Evolutionary conservation across 1,284 basidiomycete genomes (phyloP).

Genomic region (Boletellus dicymbophilus): DNA sequence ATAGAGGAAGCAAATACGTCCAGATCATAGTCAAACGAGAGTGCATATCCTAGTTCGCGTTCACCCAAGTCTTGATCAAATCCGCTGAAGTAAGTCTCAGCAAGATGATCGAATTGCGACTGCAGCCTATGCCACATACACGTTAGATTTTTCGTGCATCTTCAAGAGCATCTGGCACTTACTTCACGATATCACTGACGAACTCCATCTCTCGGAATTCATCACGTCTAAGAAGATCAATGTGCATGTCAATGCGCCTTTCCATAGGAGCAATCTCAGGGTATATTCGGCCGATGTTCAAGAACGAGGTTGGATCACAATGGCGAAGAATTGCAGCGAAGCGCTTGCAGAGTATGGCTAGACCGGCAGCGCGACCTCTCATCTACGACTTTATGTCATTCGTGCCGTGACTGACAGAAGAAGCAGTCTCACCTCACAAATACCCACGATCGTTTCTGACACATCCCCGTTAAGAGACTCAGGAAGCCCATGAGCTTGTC

Average conservation of each 20-base stretch:
- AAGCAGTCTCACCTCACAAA: conserved; percentile 73
- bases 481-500: conserved; percentile 80
- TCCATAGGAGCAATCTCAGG: conserved; percentile 88
- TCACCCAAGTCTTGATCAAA: conserved; percentile 88
- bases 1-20: conserved; percentile 92
- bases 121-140: conserved; percentile 60
- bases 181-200: conserved; percentile 87
- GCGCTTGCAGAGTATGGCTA: conserved; percentile 84
- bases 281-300: conserved; percentile 82
- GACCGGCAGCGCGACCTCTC: conserved; percentile 76
- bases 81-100: conserved; percentile 80
- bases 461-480: conserved; percentile 80
- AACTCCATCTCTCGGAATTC: conserved; percentile 94
- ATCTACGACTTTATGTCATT: conserved; percentile 47
- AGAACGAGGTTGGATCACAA: conserved; percentile 81
- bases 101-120: conserved; percentile 88
- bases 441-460: conserved; percentile 81
- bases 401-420: not conserved
- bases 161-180: conserved; percentile 26
- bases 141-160: not conserved
- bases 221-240: conserved; percentile 81
- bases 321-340: conserved; percentile 81
- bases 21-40: conserved; percentile 85
- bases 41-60: conserved; percentile 81
- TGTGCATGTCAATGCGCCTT: conserved; percentile 89